Base-by-base conservation (phyloP, 345 rosid species). In the Pugionium cornutum region DNA sequence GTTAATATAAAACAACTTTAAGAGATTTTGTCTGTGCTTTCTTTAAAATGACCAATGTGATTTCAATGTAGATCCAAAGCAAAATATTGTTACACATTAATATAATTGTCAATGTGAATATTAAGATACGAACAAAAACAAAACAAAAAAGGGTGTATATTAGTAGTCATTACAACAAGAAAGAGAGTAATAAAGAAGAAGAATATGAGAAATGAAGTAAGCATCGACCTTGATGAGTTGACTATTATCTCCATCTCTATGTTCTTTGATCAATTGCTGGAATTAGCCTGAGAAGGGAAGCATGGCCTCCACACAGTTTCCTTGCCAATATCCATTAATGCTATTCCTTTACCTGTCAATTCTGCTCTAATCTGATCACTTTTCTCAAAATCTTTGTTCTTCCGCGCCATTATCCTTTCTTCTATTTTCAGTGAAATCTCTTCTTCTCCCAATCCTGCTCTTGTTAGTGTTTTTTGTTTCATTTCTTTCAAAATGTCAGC, bases 261-360 rank as follows among this genome's bases (percentile, higher is more conserved):
- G 11, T 32, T 40, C 53, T 30, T 51, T 5, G 5, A 29, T 52
- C 26, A 69, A 34, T 42, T 45, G 36, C 36, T 34, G 5, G 36
- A 34, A 3, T 5, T 34, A 34, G 36, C 4, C 36, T 34, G 36
- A 5, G 36, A 34, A 47, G 52, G 84, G 11, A 79, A 44, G 32
- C 91, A 86, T 0, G 96, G 92, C 62, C 91, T 80, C 91, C 94
- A 89, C 10, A 75, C 59, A 1, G 87, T 87, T 52, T 77, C 82
- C 18, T 66, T 50, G 5, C 91, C 95, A 37, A 71, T 43, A 78
- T 89, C 95, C 95, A 84, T 83, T 3, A 89, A 78, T 0, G 86
- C 85, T 68, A 87, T 83, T 40, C 95, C 92, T 53, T 82, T 80
- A 3, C 33, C 44, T n/a, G 81, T 57, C 71, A 89, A 69, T 5